Base-by-base conservation (phyloP, 1,139 yeast species). In the Zygosaccharomyces pseudobailii region DNA sequence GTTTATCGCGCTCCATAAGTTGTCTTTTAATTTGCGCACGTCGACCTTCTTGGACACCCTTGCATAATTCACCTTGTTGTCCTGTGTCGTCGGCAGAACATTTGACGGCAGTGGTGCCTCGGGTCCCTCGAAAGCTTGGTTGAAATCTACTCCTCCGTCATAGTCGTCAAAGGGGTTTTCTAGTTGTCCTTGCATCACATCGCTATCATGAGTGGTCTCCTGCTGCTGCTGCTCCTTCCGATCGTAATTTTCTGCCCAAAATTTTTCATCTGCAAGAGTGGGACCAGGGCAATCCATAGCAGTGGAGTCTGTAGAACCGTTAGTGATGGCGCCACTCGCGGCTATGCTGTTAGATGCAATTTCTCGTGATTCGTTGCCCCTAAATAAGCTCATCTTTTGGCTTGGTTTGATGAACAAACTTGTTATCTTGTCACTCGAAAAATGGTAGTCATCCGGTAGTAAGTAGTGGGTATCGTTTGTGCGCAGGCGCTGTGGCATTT, bases 1-100 rank as follows among this genome's bases (percentile, higher is more conserved):
- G 39, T 52, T 52, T 19, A 82, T 72, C 0, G 80, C 76, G 31
- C 74, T 74, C 97, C 97, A 92, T 38, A 92, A 63, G 60, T 88
- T 88, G 53, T 86, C 87, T 68, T 92, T 92, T 50, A 92, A 72
- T 34, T 76, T 71, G 57, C 80, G 80, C 38, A 92, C 86, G 63
- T 92, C 95, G 19, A 92, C 96, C 55, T 84, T 77, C 64, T 89
- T 90, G 3, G 97, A 92, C 3, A 82, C 80, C 46, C 85, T 74
- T 1, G 97, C 87, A 59, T 83, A 89, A 52, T 77, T 81, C 41
- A 89, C 82, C 40, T 63, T 63, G 55, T 79, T 79, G 43, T 82
- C 87, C 1, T 51, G 41, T 0, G 41, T 27, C 7, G 34, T 28
- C 7, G 23, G 41, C 17, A 38, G 19, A 9, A 34, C 25, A 19